These are phyloP conservation scores for Dryadomyces quercivorus DNA, from an alignment of 2,329 filamentous ascomycete genomes.

Conservation along the genomic window DNA sequence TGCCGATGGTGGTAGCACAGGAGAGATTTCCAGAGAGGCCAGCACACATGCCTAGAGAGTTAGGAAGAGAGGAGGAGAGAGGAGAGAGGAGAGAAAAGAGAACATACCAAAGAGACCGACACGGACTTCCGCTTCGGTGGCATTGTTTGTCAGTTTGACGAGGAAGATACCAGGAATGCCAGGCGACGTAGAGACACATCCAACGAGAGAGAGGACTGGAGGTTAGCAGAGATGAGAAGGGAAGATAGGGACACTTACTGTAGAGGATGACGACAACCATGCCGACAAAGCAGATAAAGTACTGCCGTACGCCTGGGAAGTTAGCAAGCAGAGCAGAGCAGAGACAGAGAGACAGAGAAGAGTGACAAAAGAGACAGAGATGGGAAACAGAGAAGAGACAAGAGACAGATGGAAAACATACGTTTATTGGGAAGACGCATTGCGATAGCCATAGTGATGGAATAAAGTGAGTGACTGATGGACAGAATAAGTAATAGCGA, in stretches of 20 bases:
- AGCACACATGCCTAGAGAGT: conserved; percentile 9
- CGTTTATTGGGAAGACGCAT: background rate
- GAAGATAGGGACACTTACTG: background rate
- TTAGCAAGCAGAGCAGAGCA: background rate
- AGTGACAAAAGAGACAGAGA: too few species aligned
- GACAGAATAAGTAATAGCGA: background rate
- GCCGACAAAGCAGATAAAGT: conserved; percentile 4
- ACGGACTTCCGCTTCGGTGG: conserved; percentile 10
- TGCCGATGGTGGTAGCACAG: conserved; percentile 9
- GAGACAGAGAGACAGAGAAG: too few species aligned
- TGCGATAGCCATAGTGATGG: background rate
- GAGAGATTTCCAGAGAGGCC: conserved; percentile 8
- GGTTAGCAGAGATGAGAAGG: background rate
- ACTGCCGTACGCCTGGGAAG: conserved; percentile 1
- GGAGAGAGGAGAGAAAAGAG: background rate
- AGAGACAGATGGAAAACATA: background rate
- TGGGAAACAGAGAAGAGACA: background rate
- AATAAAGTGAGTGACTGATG: background rate
- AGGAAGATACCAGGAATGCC: conserved; percentile 13
- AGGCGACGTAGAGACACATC: conserved; percentile 14
- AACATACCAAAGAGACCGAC: conserved; percentile 11
- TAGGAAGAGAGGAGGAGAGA: background rate
- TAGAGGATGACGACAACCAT: conserved; percentile 4
- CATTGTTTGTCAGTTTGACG: conserved; percentile 11
- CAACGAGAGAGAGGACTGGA: conserved; percentile 11